phyloP scores from a whole-genome alignment of 2,329 filamentous ascomycete genomes.

The Xylaria sp. region DNA sequence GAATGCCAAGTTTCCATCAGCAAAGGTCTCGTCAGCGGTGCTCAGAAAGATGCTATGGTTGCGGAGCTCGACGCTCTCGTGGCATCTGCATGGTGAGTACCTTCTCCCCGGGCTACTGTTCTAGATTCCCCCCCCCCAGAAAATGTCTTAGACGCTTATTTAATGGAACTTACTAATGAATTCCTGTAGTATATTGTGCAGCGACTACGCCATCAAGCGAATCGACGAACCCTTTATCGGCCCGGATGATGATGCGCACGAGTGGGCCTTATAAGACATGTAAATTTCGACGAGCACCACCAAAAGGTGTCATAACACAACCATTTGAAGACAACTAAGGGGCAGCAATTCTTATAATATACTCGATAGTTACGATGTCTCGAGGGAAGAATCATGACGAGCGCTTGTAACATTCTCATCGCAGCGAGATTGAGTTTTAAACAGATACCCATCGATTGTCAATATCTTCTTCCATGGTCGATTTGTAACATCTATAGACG shows the following conservation, averaged over 20 bases:
- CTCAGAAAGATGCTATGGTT: constrained; percentile 80
- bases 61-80: constrained; percentile 91
- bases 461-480: background rate
- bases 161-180: constrained; percentile 30
- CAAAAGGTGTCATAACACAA: background rate
- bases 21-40: constrained; percentile 71
- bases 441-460: constrained; percentile 17
- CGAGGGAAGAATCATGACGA: background rate
- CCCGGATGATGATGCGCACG: constrained; percentile 71
- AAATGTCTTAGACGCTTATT: constrained; percentile 1
- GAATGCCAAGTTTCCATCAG: constrained; percentile 86
- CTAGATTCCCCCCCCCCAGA: too few relatives aligned
- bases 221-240: constrained; percentile 92
- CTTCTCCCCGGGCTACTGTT: too few relatives aligned
- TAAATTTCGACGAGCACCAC: constrained; percentile 1
- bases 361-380: background rate
- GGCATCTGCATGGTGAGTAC: constrained; percentile 79
- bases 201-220: constrained; percentile 91
- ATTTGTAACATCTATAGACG: background rate
- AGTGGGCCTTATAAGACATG: constrained; percentile 71
- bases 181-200: constrained; percentile 78
- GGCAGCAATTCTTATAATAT: background rate
- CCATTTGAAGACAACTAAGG: background rate
- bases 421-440: constrained; percentile 17
- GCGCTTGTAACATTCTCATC: background rate